These are phyloP conservation scores for Puccinia triticina DNA, from an alignment of 1,284 basidiomycete species.

Conservation along the genomic window DNA sequence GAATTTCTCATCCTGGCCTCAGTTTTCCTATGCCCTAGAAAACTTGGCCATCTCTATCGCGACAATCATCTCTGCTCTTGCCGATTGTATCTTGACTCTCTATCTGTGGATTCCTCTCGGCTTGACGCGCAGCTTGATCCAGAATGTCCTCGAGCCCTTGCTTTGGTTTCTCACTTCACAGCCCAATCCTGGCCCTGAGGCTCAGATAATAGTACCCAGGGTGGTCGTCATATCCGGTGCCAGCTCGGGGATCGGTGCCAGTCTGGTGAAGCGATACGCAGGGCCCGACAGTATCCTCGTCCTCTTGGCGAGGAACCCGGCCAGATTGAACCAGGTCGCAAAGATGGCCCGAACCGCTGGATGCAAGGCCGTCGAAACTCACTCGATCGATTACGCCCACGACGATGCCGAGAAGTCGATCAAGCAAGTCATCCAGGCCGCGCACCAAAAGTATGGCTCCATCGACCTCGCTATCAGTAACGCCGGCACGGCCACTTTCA, in stretches of 20 bases:
- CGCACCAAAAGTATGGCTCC: constrained; percentile 40
- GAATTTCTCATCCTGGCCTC: constrained; percentile 9
- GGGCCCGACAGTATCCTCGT: constrained; percentile 27
- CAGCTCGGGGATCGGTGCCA: constrained; percentile 49
- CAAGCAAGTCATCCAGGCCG: constrained; percentile 16
- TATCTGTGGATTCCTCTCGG: constrained; percentile 48
- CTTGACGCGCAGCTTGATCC: background rate
- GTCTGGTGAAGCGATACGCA: constrained; percentile 29
- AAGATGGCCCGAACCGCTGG: constrained; percentile 36
- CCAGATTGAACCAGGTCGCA: constrained; percentile 42
- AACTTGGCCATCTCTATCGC: constrained; percentile 38
- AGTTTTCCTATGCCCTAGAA: constrained; percentile 31
- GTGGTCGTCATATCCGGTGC: constrained; percentile 43
- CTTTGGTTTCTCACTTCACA: background rate
- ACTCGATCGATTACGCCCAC: constrained; percentile 44
- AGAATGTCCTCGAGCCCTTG: constrained; percentile 21
- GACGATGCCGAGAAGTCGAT: constrained; percentile 34
- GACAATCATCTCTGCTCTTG: constrained; percentile 8
- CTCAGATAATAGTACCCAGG: background rate
- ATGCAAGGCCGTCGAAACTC: constrained; percentile 29
- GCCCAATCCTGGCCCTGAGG: background rate
- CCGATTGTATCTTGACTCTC: constrained; percentile 37
- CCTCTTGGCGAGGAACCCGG: constrained; percentile 37
- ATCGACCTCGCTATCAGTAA: constrained; percentile 45
- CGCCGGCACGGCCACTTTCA: constrained; percentile 46